Base-by-base conservation (phyloP, 2,329 filamentous ascomycete species). In the Hypomyces perniciosus region DNA sequence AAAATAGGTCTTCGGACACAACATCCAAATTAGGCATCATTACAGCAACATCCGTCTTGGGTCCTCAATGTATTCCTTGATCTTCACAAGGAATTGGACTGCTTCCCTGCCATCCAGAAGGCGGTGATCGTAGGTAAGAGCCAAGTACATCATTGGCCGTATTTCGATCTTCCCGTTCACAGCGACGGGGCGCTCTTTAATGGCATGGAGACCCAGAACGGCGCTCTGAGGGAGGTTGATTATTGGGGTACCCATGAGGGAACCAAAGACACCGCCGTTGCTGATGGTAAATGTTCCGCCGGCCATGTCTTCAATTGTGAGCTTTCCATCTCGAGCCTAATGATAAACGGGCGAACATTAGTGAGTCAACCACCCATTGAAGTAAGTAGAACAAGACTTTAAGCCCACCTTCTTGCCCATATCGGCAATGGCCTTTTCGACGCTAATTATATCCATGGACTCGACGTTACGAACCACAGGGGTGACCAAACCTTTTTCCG, bases 71-170 rank as follows among this genome's bases (percentile, higher is more conserved):
- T 88, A 96, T 70, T 96, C 89, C 83, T 97, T 97, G 64, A 99
- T 78, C 81, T 95, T 96, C 55, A 97, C 86, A 60, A 97, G 77
- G 79, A 97, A 97, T 56, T 92, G 93, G 38, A 96, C 90, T 43
- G 92, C 93, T 75, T 97, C 92, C 67, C 92, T 84, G 46, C 93
- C 93, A 69, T 97, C 93, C 27, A 99, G 78, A 45, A 99, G 82
- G 66, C 93, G 88, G 74, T 99, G 93, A 69, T 99, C 93, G 67
- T 99, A 99, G 10, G 93, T 99, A 54, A 99, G 79, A 39, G 93
- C 93, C 57, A 99, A 81, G 71, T 96, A 97, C 93, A 99, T 99
- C 90, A 99, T 97, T n/a, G 93, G 93, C 59, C 93, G 83, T 61
- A 96, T 88, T 70, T 96, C 91, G 52, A 97, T 78, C 76, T 96